These are phyloP conservation scores for Grigorovia transvaalensis DNA, from an alignment of 805 yeast genomes.

Conservation along the genomic window DNA sequence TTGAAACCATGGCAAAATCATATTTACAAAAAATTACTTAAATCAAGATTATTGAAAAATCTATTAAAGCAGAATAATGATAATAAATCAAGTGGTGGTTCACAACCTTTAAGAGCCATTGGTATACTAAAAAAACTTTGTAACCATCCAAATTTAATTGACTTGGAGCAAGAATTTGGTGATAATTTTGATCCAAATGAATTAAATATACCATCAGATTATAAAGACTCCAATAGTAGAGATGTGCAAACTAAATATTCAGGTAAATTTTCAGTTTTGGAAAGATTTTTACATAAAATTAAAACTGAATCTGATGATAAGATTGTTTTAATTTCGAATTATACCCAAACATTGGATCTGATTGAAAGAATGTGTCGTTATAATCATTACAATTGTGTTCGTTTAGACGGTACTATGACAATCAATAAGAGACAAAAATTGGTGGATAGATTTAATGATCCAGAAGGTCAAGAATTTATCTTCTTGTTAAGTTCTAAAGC, in stretches of 20 bases:
- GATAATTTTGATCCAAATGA: slow-evolving; percentile 51
- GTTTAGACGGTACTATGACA: slow-evolving; percentile 88
- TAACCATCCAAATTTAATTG: slow-evolving; percentile 82
- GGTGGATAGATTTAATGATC: slow-evolving; percentile 86
- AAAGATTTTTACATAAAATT: slow-evolving; percentile 72
- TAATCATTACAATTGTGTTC: slow-evolving; percentile 60
- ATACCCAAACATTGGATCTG: slow-evolving; percentile 86
- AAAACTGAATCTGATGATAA: slow-evolving; percentile 80
- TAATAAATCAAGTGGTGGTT: slow-evolving; percentile 8
- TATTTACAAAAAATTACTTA: slow-evolving; percentile 63
- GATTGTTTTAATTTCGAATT: slow-evolving; percentile 88
- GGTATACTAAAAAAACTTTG: slow-evolving; percentile 83
- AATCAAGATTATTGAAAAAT: slow-evolving; percentile 66
- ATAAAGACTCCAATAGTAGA: slow-evolving; percentile 29
- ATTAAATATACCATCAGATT: slow-evolving; percentile 62
- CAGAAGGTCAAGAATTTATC: slow-evolving; percentile 74
- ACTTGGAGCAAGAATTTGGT: slow-evolving; percentile 55
- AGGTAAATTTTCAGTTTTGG: slow-evolving; percentile 78
- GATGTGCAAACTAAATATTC: slow-evolving; percentile 75
- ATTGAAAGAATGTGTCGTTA: slow-evolving; percentile 77
- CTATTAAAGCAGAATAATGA: slow-evolving; percentile 27
- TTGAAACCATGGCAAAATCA: slow-evolving; percentile 66
- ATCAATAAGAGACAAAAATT: slow-evolving; percentile 87
- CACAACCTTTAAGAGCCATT: slow-evolving; percentile 80
- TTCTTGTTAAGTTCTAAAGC: slow-evolving; percentile 90